A percentile compares a stretch with the other conserved stretches of the same genome.
phyloP scores from a whole-genome alignment of 78 protist species.

The Cavenderia fasciculata region DNA sequence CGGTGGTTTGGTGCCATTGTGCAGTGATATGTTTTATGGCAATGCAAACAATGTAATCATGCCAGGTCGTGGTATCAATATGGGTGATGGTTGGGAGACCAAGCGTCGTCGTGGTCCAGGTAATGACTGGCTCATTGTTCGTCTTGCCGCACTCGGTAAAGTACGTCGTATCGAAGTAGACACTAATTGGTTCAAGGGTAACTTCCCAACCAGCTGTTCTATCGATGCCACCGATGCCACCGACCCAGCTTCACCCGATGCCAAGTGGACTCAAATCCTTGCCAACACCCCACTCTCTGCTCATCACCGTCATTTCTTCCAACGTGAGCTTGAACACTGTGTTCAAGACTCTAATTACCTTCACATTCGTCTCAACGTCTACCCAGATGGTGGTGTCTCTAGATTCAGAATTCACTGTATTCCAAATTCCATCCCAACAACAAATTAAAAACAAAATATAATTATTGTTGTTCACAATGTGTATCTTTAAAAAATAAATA shows the following conservation, averaged over 20 bases:
- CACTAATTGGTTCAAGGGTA: slow-evolving; percentile 90
- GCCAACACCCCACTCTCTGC: slow-evolving; percentile 60
- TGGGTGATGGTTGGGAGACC: slow-evolving; percentile 94
- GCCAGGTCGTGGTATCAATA: slow-evolving; percentile 85
- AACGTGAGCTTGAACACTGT: slow-evolving; percentile 23
- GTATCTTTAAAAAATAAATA: too few species aligned
- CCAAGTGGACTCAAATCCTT: slow-evolving; percentile 6
- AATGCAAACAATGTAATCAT: slow-evolving; percentile 81
- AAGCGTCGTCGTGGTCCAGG: slow-evolving; percentile 80
- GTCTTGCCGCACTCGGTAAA: slow-evolving; percentile 61
- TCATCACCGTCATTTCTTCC: slow-evolving; percentile 61
- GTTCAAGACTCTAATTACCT: slow-evolving; percentile 16
- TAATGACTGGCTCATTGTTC: slow-evolving; percentile 80
- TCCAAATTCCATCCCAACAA: too few species aligned
- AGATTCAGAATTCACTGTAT: slow-evolving; percentile 71
- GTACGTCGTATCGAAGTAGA: slow-evolving; percentile 74
- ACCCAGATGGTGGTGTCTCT: slow-evolving; percentile 91
- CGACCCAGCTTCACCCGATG: neutral
- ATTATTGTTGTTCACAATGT: too few species aligned
- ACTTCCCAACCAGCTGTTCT: slow-evolving; percentile 80
- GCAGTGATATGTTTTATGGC: slow-evolving; percentile 86
- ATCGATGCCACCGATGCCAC: slow-evolving; percentile 47
- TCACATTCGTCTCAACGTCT: slow-evolving; percentile 85
- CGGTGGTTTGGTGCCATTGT: slow-evolving; percentile 73
- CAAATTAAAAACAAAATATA: too few species aligned